Evolutionary conservation across 768 basidiomycete genomes (phyloP), one percentile per base, ranked within the genome.

Genomic region (Clavulina sp.): DNA sequence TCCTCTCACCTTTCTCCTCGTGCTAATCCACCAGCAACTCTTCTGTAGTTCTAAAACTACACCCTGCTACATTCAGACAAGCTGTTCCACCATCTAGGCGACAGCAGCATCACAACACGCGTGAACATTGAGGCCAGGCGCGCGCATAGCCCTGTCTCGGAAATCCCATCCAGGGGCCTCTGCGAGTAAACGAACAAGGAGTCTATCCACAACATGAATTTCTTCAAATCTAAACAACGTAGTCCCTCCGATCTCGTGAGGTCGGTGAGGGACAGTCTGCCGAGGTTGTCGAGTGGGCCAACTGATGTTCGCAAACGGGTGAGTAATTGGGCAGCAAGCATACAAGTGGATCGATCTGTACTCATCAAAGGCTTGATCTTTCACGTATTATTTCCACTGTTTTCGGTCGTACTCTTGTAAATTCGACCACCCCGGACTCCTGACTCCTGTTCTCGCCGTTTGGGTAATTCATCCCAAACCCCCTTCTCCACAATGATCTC

Each of bases 141-240:
- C n/a, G n/a, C n/a, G n/a, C n/a, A n/a, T n/a, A n/a, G n/a, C n/a
- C n/a, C n/a, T n/a, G n/a, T n/a, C n/a, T n/a, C n/a, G n/a, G n/a
- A n/a, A n/a, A n/a, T n/a, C n/a, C n/a, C n/a, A n/a, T n/a, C n/a
- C n/a, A n/a, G n/a, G n/a, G n/a, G n/a, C n/a, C n/a, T n/a, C n/a
- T n/a, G n/a, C n/a, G n/a, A n/a, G n/a, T n/a, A n/a, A n/a, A n/a
- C n/a, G n/a, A n/a, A n/a, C n/a, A n/a, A n/a, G n/a, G n/a, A n/a
- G n/a, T n/a, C n/a, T n/a, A 38, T 38, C 9, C 9, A 19, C 44
- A 46, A 36, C 26, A 92, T 93, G 89, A 92, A 92, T 68, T 92
- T 93, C 71, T 93, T 93, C 79, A 89, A 87, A 70, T 79, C 84
- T 21, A 92, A 87, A 64, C 80, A 76, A 41, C 73, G 85, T 61